Evolutionary conservation across 345 rosid species (phyloP).

Genomic region (Orychophragmus violaceus): DNA sequence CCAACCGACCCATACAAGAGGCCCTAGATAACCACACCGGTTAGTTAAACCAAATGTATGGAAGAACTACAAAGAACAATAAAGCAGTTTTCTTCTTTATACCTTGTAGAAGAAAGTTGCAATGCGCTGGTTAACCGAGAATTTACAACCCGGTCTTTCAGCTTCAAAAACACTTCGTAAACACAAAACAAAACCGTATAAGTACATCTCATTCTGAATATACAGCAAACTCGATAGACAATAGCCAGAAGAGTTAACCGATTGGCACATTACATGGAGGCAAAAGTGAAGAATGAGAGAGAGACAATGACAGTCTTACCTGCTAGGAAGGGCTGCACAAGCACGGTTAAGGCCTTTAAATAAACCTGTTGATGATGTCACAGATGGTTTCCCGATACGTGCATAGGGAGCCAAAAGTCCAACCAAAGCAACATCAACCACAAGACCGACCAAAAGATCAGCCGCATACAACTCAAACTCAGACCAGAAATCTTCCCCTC

Average conservation of each 20-base stretch:
- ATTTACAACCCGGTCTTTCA: slow-evolving; percentile 87
- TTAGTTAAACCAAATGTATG: slow-evolving; percentile 12
- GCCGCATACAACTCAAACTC: slow-evolving; percentile 92
- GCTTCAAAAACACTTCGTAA: slow-evolving; percentile 84
- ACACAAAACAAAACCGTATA: background rate
- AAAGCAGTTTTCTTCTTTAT: slow-evolving; percentile 1
- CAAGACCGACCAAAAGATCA: slow-evolving; percentile 85
- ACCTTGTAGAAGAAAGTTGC: slow-evolving; percentile 93
- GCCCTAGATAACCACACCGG: slow-evolving; percentile 50
- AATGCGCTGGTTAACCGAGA: slow-evolving; percentile 67
- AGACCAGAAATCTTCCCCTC: slow-evolving; percentile 92
- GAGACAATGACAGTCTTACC: slow-evolving; percentile 34
- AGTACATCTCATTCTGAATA: background rate
- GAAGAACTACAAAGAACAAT: slow-evolving; percentile 1
- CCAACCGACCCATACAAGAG: slow-evolving; percentile 85
- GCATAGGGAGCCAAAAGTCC: slow-evolving; percentile 94
- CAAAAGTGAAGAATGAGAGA: background rate
- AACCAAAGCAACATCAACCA: slow-evolving; percentile 83
- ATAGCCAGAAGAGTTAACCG: too few relatives aligned
- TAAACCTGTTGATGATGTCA: slow-evolving; percentile 54
- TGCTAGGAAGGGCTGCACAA: slow-evolving; percentile 80
- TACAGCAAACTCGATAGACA: background rate
- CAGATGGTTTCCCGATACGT: slow-evolving; percentile 68
- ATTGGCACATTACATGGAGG: background rate
- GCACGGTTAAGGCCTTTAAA: slow-evolving; percentile 54